A percentile compares a stretch with the other conserved stretches of the same genome.
These are phyloP conservation scores for Hippophae tibetana DNA, from an alignment of 306 rosid genomes.

Conservation along the genomic window DNA sequence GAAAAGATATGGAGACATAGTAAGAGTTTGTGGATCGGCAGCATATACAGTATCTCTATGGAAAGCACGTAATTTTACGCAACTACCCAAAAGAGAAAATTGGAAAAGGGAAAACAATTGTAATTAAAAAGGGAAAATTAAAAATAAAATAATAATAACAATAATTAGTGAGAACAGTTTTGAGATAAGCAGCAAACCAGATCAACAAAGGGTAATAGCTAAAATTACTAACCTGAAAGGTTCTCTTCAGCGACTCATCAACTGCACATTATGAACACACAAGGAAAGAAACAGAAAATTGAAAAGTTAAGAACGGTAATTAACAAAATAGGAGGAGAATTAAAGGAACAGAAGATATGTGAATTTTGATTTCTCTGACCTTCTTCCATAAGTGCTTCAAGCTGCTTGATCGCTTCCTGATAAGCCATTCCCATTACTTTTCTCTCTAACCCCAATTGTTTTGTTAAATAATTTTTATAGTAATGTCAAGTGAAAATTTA, in stretches of 20 bases:
- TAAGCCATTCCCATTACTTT: slow-evolving; percentile 53
- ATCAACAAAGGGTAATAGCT: too few species aligned
- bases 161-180: background rate
- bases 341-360: background rate
- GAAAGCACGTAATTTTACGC: too few species aligned
- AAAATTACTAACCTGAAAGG: too few species aligned
- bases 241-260: too few species aligned
- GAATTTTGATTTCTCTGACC: slow-evolving; percentile 25
- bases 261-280: too few species aligned
- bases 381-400: slow-evolving; percentile 61
- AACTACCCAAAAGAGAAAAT: too few species aligned
- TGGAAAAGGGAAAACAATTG: background rate
- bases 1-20: background rate
- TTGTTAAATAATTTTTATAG: too few species aligned
- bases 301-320: too few species aligned
- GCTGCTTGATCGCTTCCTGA: slow-evolving; percentile 61
- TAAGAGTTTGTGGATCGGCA: background rate
- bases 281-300: background rate
- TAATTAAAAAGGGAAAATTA: background rate
- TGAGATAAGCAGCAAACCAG: too few species aligned
- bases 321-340: slow-evolving; percentile 8
- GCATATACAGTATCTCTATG: too few species aligned
- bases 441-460: background rate
- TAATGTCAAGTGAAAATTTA: too few species aligned
- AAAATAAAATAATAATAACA: too few species aligned